phyloP scores from a whole-genome alignment of 2,329 filamentous ascomycete species.

The Arthrobotrys iridis region DNA sequence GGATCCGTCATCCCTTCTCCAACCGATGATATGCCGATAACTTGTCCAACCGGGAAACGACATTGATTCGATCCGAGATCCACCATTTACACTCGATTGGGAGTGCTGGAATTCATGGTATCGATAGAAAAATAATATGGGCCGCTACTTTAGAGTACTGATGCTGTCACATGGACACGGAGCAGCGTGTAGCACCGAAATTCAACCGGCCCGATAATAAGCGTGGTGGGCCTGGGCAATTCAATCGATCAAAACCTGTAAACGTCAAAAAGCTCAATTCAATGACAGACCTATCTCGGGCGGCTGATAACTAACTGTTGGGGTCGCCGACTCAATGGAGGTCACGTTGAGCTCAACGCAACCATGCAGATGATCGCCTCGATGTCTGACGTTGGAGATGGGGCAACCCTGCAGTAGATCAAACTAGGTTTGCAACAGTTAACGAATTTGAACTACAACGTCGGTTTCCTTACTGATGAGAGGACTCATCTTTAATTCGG shows the following conservation, averaged over 20 bases:
- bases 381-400: neutral
- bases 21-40: too few species aligned
- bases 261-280: neutral
- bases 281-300: neutral
- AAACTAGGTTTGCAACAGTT: neutral
- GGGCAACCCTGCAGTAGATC: neutral
- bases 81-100: too few species aligned
- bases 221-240: neutral
- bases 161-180: neutral
- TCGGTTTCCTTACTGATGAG: neutral
- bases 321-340: neutral
- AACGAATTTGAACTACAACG: neutral
- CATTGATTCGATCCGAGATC: too few species aligned
- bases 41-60: too few species aligned
- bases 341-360: neutral
- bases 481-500: neutral
- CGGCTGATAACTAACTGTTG: neutral
- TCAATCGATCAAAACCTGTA: neutral
- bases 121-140: too few species aligned
- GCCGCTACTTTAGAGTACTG: too few species aligned
- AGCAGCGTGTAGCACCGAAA: neutral
- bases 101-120: too few species aligned
- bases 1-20: too few species aligned
- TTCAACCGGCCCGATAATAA: neutral
- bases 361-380: slow-evolving; percentile 3